phyloP scores from a whole-genome alignment of 2,329 filamentous ascomycete species.

The Ophiostoma quercus region DNA sequence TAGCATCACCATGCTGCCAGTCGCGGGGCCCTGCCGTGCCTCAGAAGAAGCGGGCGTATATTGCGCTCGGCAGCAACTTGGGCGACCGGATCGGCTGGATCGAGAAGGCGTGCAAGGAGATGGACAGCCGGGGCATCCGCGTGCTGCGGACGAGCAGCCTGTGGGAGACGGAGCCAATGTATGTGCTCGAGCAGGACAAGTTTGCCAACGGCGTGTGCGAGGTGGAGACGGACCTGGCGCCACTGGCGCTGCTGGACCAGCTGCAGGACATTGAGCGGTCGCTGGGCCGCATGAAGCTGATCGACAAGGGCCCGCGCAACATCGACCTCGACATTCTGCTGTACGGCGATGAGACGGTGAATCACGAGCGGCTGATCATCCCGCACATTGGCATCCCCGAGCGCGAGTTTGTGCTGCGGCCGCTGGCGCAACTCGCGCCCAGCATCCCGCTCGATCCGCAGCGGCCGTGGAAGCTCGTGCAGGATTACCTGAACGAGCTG shows the following conservation, averaged over 20 bases:
- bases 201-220: slow-evolving; percentile 93
- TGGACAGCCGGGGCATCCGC: slow-evolving; percentile 66
- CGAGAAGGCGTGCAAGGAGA: slow-evolving; percentile 72
- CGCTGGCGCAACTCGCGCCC: slow-evolving; percentile 64
- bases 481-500: slow-evolving; percentile 58
- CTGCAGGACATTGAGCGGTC: slow-evolving; percentile 78
- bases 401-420: slow-evolving; percentile 87
- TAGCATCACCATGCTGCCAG: slow-evolving; percentile 23
- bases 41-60: slow-evolving; percentile 54
- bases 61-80: slow-evolving; percentile 89
- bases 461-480: slow-evolving; percentile 56
- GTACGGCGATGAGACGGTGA: slow-evolving; percentile 63
- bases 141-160: slow-evolving; percentile 78
- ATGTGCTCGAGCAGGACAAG: slow-evolving; percentile 77
- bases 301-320: slow-evolving; percentile 90
- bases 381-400: slow-evolving; percentile 84
- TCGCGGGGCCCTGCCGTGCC: not conserved
- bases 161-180: slow-evolving; percentile 97
- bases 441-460: slow-evolving; percentile 42
- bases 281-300: slow-evolving; percentile 73
- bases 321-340: slow-evolving; percentile 92
- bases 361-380: slow-evolving; percentile 69
- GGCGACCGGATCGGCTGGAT: slow-evolving; percentile 82
- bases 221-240: slow-evolving; percentile 73
- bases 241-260: slow-evolving; percentile 68